Base-by-base conservation (phyloP, 2,329 filamentous ascomycete species). In the Alternaria sp. region DNA sequence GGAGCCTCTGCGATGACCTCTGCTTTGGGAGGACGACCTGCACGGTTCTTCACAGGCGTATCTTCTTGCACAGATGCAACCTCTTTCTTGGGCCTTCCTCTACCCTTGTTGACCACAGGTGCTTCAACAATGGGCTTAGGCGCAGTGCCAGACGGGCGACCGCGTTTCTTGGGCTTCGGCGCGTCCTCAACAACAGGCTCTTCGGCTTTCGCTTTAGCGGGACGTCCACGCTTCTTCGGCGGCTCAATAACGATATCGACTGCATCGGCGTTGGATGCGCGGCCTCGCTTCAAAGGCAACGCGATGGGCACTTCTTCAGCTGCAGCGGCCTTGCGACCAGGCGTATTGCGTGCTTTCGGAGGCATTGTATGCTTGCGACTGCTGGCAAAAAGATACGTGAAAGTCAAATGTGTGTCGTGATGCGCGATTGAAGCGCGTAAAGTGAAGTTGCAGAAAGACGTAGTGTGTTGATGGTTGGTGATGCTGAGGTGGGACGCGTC, bases 181-280 rank as follows among this genome's bases (percentile, higher is more conserved):
- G 55, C 61, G 29, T 17, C 50, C 26, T 64, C 54, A 4, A 58
- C 60, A 36, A 53, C 53, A 21, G 52, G 11, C 37, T 63, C 54
- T 28, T 63, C 50, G 8, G 23, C 48, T 26, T 41, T 45, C 29
- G 51, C 54, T 56, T 66, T 70, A 4, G 64, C 51, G 0, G 63
- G 65, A n/a, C 68, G 65, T 10, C 69, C 68, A 46, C 67, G 70
- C 52, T 65, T 70, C 55, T 66, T 68, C 1, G 66, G 66, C 8
- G 57, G 33, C 29, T 61, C 63, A 11, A 46, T 28, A 8, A 56
- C 49, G 34, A 28, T 42, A 1, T 51, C 54, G 8, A 46, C 37
- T 3, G 48, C 37, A 11, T 53, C 51, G 3, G 39, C 17, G 50
- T 60, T 67, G 3, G 67, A 50, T n/a, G 64, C 44, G 52, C 67